A percentile compares a stretch with the other conserved stretches of the same genome.
These are phyloP conservation scores for Lichtheimia corymbifera DNA, from an alignment of 371 early-diverging fungal genomes.

Conservation along the genomic window DNA sequence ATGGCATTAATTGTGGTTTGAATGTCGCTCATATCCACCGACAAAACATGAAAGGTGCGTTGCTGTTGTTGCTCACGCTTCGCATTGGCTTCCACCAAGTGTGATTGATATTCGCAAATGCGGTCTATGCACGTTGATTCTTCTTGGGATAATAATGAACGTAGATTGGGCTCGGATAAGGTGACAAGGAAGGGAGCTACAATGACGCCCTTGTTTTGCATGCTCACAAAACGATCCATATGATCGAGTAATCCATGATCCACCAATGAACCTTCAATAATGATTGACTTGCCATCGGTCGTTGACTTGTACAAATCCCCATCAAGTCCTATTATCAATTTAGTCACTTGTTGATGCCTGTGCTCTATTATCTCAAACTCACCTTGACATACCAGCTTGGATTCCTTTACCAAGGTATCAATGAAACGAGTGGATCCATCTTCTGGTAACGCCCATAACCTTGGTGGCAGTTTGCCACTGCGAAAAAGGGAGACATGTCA, in stretches of 20 bases:
- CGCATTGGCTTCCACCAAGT: conserved; percentile 11
- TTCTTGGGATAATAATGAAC: not conserved
- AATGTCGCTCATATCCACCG: conserved; percentile 22
- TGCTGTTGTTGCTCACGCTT: not conserved
- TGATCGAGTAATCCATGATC: conserved; percentile 30
- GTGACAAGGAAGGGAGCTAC: conserved; percentile 26
- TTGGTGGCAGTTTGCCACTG: conserved; percentile 16
- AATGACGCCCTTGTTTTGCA: conserved; percentile 15
- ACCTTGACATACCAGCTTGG: conserved; percentile 22
- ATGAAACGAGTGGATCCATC: not conserved
- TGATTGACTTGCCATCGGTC: conserved; percentile 43
- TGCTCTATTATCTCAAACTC: not conserved
- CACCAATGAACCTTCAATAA: conserved; percentile 38
- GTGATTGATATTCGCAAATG: conserved; percentile 18
- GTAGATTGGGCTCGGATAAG: conserved; percentile 6
- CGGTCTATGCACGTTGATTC: conserved; percentile 13
- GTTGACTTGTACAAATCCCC: conserved; percentile 36
- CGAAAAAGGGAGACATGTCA: not conserved
- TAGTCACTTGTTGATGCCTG: not conserved
- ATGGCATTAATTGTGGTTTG: conserved; percentile 24
- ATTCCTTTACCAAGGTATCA: conserved; percentile 15
- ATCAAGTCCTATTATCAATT: conserved; percentile 20
- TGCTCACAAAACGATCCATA: conserved; percentile 7
- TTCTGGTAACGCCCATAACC: conserved; percentile 13
- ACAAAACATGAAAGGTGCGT: conserved; percentile 18